Conservation (phyloP, 176 grass and related monocot genomes). For the Areca catechu region DNA sequence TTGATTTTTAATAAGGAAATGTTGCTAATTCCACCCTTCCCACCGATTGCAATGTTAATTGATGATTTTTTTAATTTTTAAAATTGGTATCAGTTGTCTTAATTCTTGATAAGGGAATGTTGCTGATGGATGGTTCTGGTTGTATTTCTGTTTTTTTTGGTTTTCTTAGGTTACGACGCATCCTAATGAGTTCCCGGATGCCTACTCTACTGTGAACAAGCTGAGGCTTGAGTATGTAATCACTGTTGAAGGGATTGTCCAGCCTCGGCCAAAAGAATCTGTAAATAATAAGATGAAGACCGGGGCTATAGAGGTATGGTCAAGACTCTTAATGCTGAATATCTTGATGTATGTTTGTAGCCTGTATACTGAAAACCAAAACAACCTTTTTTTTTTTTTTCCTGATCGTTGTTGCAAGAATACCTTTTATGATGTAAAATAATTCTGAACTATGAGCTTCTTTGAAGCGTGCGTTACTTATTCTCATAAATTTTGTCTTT, state of each 20-base stretch:
- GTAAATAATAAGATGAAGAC: conserved; percentile 91
- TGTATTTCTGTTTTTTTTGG: not conserved
- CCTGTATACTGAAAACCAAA: no score
- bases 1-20: no score
- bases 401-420: no score
- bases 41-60: not conserved
- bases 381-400: no score
- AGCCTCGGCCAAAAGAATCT: conserved; percentile 42
- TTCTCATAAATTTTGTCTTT: no score
- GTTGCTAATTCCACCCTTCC: no score
- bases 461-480: no score
- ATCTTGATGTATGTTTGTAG: no score
- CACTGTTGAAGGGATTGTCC: conserved; percentile 61
- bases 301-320: conserved; percentile 67
- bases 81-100: not conserved
- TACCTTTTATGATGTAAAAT: no score
- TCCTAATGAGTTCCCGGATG: conserved; percentile 58
- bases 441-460: no score
- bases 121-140: conserved; percentile 8
- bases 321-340: not conserved
- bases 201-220: conserved; percentile 56
- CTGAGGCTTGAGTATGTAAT: conserved; percentile 88
- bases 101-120: not conserved
- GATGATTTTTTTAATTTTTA: not conserved
- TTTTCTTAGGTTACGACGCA: conserved; percentile 56